Base-by-base conservation (phyloP, 768 basidiomycete genomes). In the Hydnomerulius pinastri region DNA sequence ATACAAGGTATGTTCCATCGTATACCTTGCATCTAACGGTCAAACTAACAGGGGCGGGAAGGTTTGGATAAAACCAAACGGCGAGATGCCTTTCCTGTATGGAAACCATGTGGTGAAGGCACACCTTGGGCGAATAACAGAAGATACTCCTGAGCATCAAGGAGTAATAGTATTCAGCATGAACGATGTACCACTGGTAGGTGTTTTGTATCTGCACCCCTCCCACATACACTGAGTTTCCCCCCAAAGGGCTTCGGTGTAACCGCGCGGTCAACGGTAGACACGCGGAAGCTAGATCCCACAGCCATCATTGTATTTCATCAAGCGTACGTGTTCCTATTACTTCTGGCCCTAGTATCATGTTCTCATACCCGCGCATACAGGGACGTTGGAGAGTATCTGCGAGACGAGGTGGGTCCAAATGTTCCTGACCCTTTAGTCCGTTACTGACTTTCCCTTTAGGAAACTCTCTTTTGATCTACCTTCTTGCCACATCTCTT, bases 1-100 rank as follows among this genome's bases (percentile, higher is more conserved):
- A 72, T 92, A 93, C 77, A 99, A 99, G 81, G 97, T 93, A 54
- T 46, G 73, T 50, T 30, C 17, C 17, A 11, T 46, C 3, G 10
- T 39, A 9, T 53, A 28, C 12, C 40, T 9, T n/a, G 48, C 42
- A 30, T 39, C n/a, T 9, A 24, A 17, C 4, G 28, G 33, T 25
- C 39, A 30, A 50, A 20, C 46, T 51, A 15, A 53, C 27, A 2
- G 23, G 27, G 17, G 15, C 3, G 18, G 9, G 4, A 52, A 98
- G 96, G 82, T 98, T 15, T 99, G 97, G 97, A 93, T 99, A 67
- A 99, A 99, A 70, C 87, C 95, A 21, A 96, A 98, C 57, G 97
- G 97, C 63, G 97, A 99, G 73, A 96, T 99, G 87, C 97, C 97
- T 1, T 99, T 96, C 79, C 74, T 99, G 30, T 99, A 99, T 64